phyloP scores from a whole-genome alignment of 2,329 filamentous ascomycete species.

The Orbilia oligospora region DNA sequence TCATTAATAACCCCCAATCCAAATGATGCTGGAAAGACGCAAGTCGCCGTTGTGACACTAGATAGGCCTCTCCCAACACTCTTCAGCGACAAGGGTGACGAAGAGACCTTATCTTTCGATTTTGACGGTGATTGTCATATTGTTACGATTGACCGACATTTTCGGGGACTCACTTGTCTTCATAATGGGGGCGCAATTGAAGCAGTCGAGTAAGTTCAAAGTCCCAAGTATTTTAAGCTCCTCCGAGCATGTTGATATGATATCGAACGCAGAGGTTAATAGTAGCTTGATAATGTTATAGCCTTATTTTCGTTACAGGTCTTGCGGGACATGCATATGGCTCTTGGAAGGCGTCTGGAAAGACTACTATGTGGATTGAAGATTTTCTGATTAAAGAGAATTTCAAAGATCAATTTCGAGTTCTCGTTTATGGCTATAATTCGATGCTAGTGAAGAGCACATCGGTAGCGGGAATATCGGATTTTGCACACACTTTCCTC shows the following conservation, averaged over 20 bases:
- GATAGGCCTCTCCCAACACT: background rate
- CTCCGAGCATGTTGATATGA: no score
- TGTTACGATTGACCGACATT: background rate
- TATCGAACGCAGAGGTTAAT: no score
- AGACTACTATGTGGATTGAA: conserved; percentile 14
- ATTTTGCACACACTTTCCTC: background rate
- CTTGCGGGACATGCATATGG: conserved; percentile 15
- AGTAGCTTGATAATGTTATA: background rate
- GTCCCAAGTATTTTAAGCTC: background rate
- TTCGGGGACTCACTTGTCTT: background rate
- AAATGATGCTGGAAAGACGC: background rate
- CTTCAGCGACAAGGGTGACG: background rate
- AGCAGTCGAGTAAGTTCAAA: background rate
- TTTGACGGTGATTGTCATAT: background rate
- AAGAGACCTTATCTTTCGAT: background rate
- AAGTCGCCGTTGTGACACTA: background rate
- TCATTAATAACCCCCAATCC: background rate
- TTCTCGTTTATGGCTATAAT: conserved; percentile 11
- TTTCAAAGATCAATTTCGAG: background rate
- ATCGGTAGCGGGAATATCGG: background rate
- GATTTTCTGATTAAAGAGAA: conserved; percentile 8
- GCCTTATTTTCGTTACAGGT: conserved; percentile 8
- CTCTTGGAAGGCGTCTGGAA: conserved; percentile 2
- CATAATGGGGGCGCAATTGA: background rate
- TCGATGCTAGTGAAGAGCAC: background rate